Base-by-base conservation (phyloP, 192 early-diverging fungal species). In the Coemansia sp. region DNA sequence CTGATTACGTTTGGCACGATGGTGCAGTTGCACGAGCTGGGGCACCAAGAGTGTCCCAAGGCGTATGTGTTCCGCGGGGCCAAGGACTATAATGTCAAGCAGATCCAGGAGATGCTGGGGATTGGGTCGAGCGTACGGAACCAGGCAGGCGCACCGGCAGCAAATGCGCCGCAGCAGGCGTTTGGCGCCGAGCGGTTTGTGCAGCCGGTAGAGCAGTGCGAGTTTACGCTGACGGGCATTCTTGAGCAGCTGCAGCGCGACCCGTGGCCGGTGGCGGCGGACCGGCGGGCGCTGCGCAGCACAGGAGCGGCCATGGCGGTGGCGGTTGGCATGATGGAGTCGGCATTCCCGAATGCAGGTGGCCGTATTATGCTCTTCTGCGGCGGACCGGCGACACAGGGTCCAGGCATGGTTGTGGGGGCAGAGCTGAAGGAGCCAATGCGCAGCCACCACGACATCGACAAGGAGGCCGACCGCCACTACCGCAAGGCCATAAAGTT, bases 1-100 rank as follows among this genome's bases (percentile, higher is more conserved):
- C 82, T 99, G 62, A 92, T 99, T 51, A 98, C 97, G 23, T 99
- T 85, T 77, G 97, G 97, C 16, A 97, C 95, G 3, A 99, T 98
- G 94, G 95, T 94, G 54, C 95, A 99, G 83, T 89, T 99, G 54
- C 94, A 98, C 76, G 97, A 99, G 82, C 83, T 99, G 18, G 97
- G 94, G 23, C 94, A 94, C 73, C 83, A 84, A 48, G 95, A 98
- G 38, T 98, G 95, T 66, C 94, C 94, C 56, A 99, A 99, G 72
- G 95, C 94, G 32, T 94, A 94, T 77, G 93, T 99, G 16, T 99
- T 99, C 83, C 88, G 95, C 57, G 97, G 97, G 13, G 87, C 89
- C 66, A 99, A 99, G 82, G 95, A 99, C 50, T 99, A 98, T 78
- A 82, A 86, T 23, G 84, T 88, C 59, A 95, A 95, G 77, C 95